phyloP scores from a whole-genome alignment of 352 stramenopile species.

The Phytophthora citricola region DNA sequence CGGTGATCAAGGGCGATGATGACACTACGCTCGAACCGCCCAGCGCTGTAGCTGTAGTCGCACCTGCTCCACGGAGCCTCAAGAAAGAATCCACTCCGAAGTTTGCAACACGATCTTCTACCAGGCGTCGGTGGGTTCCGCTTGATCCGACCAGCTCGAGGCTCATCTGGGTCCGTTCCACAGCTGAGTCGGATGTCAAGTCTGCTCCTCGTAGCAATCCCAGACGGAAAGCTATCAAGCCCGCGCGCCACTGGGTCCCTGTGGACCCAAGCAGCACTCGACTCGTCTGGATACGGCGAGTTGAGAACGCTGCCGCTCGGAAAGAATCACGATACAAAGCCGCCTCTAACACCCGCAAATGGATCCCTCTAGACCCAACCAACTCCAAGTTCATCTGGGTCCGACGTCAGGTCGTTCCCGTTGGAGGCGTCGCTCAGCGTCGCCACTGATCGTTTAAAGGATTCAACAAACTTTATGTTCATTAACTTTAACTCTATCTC shows the following conservation, averaged over 20 bases:
- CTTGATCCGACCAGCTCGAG: conserved; percentile 29
- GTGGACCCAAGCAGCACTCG: conserved; percentile 28
- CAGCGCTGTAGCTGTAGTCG: neutral
- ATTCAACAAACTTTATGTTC: conserved; percentile 2
- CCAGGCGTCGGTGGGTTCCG: conserved; percentile 19
- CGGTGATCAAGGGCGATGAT: neutral
- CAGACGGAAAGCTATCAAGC: conserved; percentile 6
- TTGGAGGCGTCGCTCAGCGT: conserved; percentile 1
- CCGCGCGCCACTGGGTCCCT: conserved; percentile 18
- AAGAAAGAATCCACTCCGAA: conserved; percentile 6
- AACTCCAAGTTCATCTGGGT: conserved; percentile 24
- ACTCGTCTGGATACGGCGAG: conserved; percentile 27
- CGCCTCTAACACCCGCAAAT: conserved; percentile 14
- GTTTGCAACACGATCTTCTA: neutral
- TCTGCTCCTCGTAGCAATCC: conserved; percentile 14
- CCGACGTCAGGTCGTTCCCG: conserved; percentile 10
- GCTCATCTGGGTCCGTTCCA: conserved; percentile 27
- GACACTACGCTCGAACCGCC: neutral
- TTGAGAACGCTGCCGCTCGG: conserved; percentile 13
- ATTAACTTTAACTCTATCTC: conserved; percentile 11
- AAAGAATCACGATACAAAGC: conserved; percentile 31
- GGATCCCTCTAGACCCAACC: conserved; percentile 19
- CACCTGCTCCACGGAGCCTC: neutral
- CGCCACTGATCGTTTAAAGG: conserved; percentile 8
- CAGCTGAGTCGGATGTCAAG: conserved; percentile 8